Evolutionary conservation across 352 stramenopile species (phyloP).

Genomic region (Phytophthora fragariaefolia): DNA sequence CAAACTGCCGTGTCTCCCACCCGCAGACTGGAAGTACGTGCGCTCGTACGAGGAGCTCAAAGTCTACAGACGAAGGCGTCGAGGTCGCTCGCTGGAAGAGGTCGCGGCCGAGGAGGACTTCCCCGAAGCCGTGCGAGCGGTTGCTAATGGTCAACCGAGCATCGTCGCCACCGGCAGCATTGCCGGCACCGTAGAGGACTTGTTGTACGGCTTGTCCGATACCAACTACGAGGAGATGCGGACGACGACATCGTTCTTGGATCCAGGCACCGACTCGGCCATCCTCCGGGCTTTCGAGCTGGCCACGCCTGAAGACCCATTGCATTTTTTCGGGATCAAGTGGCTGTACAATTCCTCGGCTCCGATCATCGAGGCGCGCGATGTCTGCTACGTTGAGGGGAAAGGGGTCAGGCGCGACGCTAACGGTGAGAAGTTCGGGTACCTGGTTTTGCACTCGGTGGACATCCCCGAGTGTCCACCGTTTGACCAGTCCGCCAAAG

Average conservation of each 20-base stretch:
- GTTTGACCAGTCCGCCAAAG: conserved; percentile 33
- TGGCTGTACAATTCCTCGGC: conserved; percentile 37
- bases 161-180: conserved; percentile 48
- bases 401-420: conserved; percentile 39
- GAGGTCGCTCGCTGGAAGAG: conserved; percentile 23
- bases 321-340: conserved; percentile 50
- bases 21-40: conserved; percentile 50
- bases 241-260: conserved; percentile 38
- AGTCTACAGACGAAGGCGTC: conserved; percentile 38
- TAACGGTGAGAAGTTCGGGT: conserved; percentile 40
- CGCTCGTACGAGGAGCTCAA: conserved; percentile 44
- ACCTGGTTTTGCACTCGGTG: conserved; percentile 43
- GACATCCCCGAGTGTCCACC: conserved; percentile 41
- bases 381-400: conserved; percentile 40
- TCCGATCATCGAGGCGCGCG: conserved; percentile 36
- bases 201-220: conserved; percentile 41
- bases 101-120: conserved; percentile 31
- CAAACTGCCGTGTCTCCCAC: conserved; percentile 39
- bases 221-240: conserved; percentile 39
- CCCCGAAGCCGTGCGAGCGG: conserved; percentile 10
- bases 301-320: conserved; percentile 33
- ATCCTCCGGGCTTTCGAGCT: conserved; percentile 42
- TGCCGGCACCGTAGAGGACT: conserved; percentile 39
- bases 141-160: conserved; percentile 33
- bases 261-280: conserved; percentile 33